phyloP scores from a whole-genome alignment of 2,329 filamentous ascomycete genomes.

The Diaporthe citriasiana region DNA sequence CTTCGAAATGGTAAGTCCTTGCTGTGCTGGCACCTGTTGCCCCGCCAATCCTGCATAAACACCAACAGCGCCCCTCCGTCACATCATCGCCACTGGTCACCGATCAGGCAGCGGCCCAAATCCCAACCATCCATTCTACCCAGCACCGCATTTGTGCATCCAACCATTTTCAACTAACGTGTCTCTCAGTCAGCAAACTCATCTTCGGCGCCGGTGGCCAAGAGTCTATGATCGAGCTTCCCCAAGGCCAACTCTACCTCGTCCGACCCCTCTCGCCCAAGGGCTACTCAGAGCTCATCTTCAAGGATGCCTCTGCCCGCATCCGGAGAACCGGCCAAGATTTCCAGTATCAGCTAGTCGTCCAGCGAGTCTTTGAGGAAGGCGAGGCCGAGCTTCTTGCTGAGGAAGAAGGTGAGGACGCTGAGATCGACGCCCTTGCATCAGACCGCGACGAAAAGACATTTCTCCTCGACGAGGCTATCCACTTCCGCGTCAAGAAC shows the following conservation, averaged over 20 bases:
- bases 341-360: constrained; percentile 96
- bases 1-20: constrained; percentile 57
- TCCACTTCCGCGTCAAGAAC: constrained; percentile 88
- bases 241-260: constrained; percentile 96
- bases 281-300: constrained; percentile 98
- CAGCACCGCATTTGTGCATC: not conserved
- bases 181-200: constrained; percentile 82
- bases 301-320: constrained; percentile 93
- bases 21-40: constrained; percentile 38
- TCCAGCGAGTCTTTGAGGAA: constrained; percentile 97
- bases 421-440: constrained; percentile 78
- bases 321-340: constrained; percentile 95
- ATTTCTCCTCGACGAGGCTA: constrained; percentile 91
- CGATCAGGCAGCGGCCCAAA: not conserved
- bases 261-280: constrained; percentile 96
- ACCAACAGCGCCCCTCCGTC: constrained; percentile 29
- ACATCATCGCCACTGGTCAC: constrained; percentile 30
- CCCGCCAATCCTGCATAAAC: constrained; percentile 40
- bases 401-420: constrained; percentile 90
- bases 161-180: constrained; percentile 31
- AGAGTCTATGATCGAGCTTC: constrained; percentile 93
- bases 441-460: constrained; percentile 96
- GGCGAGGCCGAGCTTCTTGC: constrained; percentile 93
- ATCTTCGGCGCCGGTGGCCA: constrained; percentile 90
- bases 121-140: not conserved